Conservation (phyloP, 495 filamentous ascomycete genomes). For the Zalerion maritima region DNA sequence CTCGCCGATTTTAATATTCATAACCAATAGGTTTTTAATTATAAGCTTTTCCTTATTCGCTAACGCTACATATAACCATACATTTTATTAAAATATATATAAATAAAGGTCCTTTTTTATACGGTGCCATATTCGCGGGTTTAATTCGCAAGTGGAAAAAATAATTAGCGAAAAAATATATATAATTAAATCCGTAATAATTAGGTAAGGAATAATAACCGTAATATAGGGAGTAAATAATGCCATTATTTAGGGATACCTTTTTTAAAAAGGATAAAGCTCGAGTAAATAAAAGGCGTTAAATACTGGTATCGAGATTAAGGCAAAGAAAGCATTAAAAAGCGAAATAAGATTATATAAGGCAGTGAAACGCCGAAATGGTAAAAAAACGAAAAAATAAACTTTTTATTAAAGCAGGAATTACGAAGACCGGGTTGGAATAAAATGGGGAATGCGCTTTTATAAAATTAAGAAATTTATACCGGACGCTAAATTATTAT, state of each 20-base stretch:
- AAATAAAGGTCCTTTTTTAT: conserved; percentile 21
- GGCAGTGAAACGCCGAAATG: too few species aligned
- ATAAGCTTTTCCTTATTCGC: conserved; percentile 16
- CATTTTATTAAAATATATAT: conserved; percentile 16
- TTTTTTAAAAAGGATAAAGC: too few species aligned
- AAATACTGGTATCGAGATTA: too few species aligned
- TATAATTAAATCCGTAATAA: conserved; percentile 16
- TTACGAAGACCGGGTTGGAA: too few species aligned
- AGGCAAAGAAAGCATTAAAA: too few species aligned
- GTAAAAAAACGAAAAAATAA: too few species aligned
- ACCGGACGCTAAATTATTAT: too few species aligned
- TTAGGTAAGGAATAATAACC: conserved; percentile 11
- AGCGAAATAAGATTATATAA: too few species aligned
- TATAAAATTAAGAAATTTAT: too few species aligned
- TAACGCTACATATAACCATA: conserved; percentile 15
- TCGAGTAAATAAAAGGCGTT: too few species aligned
- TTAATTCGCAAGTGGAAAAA: conserved; percentile 12
- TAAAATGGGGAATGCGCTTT: too few species aligned
- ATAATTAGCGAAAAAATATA: conserved; percentile 10
- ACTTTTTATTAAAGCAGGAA: too few species aligned
- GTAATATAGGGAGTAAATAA: conserved; percentile 11
- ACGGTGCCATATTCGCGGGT: conserved; percentile 15
- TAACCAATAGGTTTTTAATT: conserved; percentile 15
- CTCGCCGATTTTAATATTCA: conserved; percentile 17
- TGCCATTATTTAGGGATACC: conserved; percentile 8